Evolutionary conservation across 441 rosid genomes (phyloP), one percentile per base, ranked within the genome.

Genomic region (Breynia disticha): DNA sequence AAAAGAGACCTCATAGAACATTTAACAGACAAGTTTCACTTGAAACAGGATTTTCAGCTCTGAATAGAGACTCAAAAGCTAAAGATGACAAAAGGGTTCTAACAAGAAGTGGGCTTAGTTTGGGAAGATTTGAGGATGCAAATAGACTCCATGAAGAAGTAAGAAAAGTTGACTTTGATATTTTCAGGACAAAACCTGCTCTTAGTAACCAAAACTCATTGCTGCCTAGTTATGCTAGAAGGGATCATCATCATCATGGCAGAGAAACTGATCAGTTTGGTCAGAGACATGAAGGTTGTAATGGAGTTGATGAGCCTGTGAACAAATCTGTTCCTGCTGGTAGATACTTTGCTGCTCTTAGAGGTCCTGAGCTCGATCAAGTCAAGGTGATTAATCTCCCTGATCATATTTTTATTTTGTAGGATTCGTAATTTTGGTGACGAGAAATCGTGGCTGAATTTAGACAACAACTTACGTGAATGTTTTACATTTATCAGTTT

Each of bases 361-460:
- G 86, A 64, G 98, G 98, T 54, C 98, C 98, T 9, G 96, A 91
- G 63, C 71, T 91, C 28, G 98, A 86, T 64, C 69, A 87, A 84
- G 86, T 91, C 82, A 91, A 87, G 95, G 98, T 87, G 78, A 63
- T 41, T 28, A n/a, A 44, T 11, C n/a, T 0, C 13, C 43, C 2
- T 46, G 10, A 38, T n/a, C 32, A 6, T 48, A 15, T n/a, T 0
- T 20, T 58, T 6, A 22, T 22, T 54, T 8, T 50, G 50, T 24
- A 52, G 45, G 20, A 11, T 58, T 24, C 8, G 8, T 28, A 28
- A n/a, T n/a, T n/a, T n/a, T n/a, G n/a, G n/a, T n/a, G n/a, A n/a
- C n/a, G n/a, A n/a, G n/a, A n/a, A n/a, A n/a, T n/a, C n/a, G n/a
- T n/a, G n/a, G n/a, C n/a, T n/a, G n/a, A n/a, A n/a, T n/a, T n/a